These are phyloP conservation scores for Penicillium alfredii DNA, from an alignment of 495 filamentous ascomycete species.

Conservation along the genomic window DNA sequence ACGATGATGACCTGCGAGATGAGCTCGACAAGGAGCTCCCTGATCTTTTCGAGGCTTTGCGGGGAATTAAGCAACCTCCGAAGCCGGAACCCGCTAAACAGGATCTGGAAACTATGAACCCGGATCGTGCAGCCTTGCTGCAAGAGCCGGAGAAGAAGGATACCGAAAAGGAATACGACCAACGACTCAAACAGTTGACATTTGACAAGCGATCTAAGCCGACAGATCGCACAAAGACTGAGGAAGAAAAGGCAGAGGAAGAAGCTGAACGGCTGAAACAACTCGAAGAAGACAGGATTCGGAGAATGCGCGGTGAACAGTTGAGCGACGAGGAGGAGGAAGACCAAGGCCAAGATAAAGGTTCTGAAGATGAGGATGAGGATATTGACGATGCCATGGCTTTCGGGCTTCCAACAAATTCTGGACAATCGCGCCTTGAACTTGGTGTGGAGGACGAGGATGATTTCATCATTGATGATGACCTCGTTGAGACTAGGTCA, in stretches of 20 bases:
- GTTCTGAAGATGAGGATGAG: slow-evolving; percentile 36
- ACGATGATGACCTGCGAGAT: slow-evolving; percentile 85
- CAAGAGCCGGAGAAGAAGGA: slow-evolving; percentile 55
- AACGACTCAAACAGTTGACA: slow-evolving; percentile 70
- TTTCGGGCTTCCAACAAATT: slow-evolving; percentile 45
- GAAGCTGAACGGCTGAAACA: slow-evolving; percentile 67
- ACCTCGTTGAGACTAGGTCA: slow-evolving; percentile 58
- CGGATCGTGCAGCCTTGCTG: slow-evolving; percentile 52
- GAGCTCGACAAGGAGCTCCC: slow-evolving; percentile 70
- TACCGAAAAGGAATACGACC: slow-evolving; percentile 78
- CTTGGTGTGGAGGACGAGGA: slow-evolving; percentile 79
- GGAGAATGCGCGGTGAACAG: slow-evolving; percentile 42
- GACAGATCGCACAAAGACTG: slow-evolving; percentile 82
- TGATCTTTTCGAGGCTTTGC: slow-evolving; percentile 70
- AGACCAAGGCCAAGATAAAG: slow-evolving; percentile 41
- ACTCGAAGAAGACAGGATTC: slow-evolving; percentile 66
- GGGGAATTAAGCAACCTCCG: slow-evolving; percentile 39
- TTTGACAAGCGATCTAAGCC: slow-evolving; percentile 78
- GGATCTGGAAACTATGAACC: slow-evolving; percentile 50
- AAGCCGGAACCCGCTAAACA: slow-evolving; percentile 35
- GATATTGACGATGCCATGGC: slow-evolving; percentile 47
- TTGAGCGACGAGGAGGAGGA: slow-evolving; percentile 40
- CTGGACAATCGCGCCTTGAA: slow-evolving; percentile 29
- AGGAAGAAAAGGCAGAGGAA: slow-evolving; percentile 75
- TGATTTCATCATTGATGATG: slow-evolving; percentile 83